Evolutionary conservation across 805 yeast species (phyloP), one percentile per base, ranked within the genome.

Genomic region (Clavispora phyllophila): DNA sequence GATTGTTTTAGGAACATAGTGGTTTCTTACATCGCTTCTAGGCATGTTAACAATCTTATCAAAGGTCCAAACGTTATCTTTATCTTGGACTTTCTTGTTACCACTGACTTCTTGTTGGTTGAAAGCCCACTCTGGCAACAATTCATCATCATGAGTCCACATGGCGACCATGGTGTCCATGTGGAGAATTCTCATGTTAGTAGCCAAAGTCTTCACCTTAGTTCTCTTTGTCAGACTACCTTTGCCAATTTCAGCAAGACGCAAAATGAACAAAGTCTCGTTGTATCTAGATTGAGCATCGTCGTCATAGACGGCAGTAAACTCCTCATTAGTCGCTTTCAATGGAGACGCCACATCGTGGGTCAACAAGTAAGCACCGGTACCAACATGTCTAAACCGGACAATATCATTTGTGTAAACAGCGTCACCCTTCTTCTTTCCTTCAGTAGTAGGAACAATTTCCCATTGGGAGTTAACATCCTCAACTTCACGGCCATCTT

Each of bases 321-420:
- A 85, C 68, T 93, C 99, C 66, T 89, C 96, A 57, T 90, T 86
- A n/a, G 96, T 86, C 43, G 97, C 84, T 57, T 67, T 84, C 48
- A 83, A 71, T 23, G 99, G 98, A 3, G 98, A 93, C 2, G 96
- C 96, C 42, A 93, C 97, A 61, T 91, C 97, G 60, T 93, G 99
- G 17, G 98, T 79, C 56, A 88, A 75, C 51, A 93, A 68, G 54
- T 68, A 84, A 9, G 95, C 85, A 41, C 87, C 77, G 1, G 98
- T 89, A 24, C 73, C 80, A 39, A 84, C 76, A 58, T 93, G 99
- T 62, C 76, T 80, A 44, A 93, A 70, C 65, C 97, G 84, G 44
- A 93, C 70, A 15, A 75, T 63, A 56, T 87, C 93, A 50, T 87
- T 85, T 48, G 87, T 81, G 49, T 56, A 66, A 28, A 93, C 84